These are phyloP conservation scores for Artemisia tridentata DNA, from an alignment of 129 eudicot genomes.

Conservation along the genomic window DNA sequence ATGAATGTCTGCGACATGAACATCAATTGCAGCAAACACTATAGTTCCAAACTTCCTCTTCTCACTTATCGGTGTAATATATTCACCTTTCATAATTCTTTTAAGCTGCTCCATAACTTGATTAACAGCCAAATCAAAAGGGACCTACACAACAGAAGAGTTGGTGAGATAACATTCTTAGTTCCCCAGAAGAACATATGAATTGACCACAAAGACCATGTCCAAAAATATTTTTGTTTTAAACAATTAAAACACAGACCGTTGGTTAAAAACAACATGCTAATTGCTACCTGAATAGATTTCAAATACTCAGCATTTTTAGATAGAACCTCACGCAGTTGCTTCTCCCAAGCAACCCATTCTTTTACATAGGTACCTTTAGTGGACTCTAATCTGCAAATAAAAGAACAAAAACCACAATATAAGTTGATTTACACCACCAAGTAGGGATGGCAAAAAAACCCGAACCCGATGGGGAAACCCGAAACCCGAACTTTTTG, in stretches of 20 bases:
- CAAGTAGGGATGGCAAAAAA: no score
- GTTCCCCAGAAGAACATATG: not conserved
- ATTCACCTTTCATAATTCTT: constrained; percentile 74
- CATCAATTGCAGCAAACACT: constrained; percentile 75
- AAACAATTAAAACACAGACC: not conserved
- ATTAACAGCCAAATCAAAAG: constrained; percentile 65
- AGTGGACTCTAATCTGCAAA: constrained; percentile 62
- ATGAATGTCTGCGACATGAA: constrained; percentile 55
- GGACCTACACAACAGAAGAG: constrained; percentile 50
- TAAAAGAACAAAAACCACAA: not conserved
- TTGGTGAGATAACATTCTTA: not conserved
- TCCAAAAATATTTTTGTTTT: not conserved
- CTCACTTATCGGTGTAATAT: constrained; percentile 53
- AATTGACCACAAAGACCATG: not conserved
- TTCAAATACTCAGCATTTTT: constrained; percentile 57
- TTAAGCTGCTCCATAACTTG: constrained; percentile 63
- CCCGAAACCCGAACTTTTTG: no score
- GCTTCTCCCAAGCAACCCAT: constrained; percentile 89
- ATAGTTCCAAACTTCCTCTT: constrained; percentile 66
- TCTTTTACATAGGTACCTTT: constrained; percentile 70
- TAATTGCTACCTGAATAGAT: constrained; percentile 70
- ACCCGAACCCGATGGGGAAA: no score
- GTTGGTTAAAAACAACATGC: not conserved
- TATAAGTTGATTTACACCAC: not conserved
- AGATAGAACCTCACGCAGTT: constrained; percentile 52